phyloP scores from a whole-genome alignment of 371 early-diverging fungal genomes.

The Dichotomocladium elegans region DNA sequence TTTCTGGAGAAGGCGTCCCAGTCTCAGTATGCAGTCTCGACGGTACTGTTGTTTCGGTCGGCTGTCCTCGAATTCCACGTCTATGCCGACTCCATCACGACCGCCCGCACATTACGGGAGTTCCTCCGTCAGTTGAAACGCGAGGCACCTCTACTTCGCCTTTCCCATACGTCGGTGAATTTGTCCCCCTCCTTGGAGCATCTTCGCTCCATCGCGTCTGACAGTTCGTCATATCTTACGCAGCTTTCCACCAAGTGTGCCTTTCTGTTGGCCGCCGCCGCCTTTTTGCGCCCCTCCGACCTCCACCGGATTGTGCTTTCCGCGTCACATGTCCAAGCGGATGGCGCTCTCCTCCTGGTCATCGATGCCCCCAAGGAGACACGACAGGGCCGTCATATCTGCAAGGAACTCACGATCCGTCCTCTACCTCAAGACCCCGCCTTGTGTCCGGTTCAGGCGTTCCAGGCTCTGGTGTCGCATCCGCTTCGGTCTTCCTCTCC shows the following conservation, averaged over 20 bases:
- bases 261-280: constrained; percentile 2
- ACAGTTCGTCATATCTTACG: not conserved
- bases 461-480: not conserved
- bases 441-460: not conserved
- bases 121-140: not conserved
- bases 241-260: not conserved
- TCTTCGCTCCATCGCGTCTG: not conserved
- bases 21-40: not conserved
- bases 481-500: not conserved
- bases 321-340: not conserved
- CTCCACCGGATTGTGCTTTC: not conserved
- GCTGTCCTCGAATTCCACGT: not conserved
- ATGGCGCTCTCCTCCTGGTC: not conserved
- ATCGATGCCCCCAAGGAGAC: constrained; percentile 50
- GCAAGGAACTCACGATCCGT: not conserved
- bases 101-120: not conserved
- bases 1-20: not conserved
- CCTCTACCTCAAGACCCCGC: not conserved
- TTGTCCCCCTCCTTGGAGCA: not conserved
- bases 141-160: not conserved
- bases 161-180: not conserved
- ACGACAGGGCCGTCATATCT: not conserved
- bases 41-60: not conserved
- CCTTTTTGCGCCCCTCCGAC: constrained; percentile 3
- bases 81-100: not conserved